phyloP scores from a whole-genome alignment of 495 filamentous ascomycete species.

The Articulospora tetracladia region DNA sequence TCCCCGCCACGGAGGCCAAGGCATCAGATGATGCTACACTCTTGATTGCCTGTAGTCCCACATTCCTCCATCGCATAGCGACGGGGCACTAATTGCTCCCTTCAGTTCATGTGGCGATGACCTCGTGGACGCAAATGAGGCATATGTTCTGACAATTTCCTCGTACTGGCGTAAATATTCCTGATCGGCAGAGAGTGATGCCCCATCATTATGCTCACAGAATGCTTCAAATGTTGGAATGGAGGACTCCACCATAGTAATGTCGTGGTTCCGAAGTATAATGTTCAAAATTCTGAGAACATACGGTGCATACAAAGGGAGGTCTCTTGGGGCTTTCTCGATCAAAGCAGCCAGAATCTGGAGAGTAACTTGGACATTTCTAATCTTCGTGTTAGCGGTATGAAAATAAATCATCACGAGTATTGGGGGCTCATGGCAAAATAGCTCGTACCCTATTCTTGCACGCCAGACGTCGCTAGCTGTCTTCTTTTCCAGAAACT shows the following conservation, averaged over 20 bases:
- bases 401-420: not conserved
- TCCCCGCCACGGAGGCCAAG: slow-evolving; percentile 66
- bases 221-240: slow-evolving; percentile 79
- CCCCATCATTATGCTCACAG: slow-evolving; percentile 74
- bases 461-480: slow-evolving; percentile 79
- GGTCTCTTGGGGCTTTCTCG: slow-evolving; percentile 84
- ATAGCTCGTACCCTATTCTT: slow-evolving; percentile 66
- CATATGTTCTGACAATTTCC: slow-evolving; percentile 71
- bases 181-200: slow-evolving; percentile 74
- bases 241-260: slow-evolving; percentile 85
- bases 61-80: slow-evolving; percentile 78
- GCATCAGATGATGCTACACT: slow-evolving; percentile 74
- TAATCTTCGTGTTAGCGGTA: slow-evolving; percentile 28
- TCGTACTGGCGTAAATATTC: slow-evolving; percentile 80
- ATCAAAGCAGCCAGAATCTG: slow-evolving; percentile 84
- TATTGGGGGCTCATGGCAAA: not conserved
- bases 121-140: slow-evolving; percentile 66
- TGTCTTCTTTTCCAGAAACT: slow-evolving; percentile 86
- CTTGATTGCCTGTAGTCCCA: slow-evolving; percentile 74
- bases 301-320: slow-evolving; percentile 79
- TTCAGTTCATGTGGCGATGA: slow-evolving; percentile 32
- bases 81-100: slow-evolving; percentile 62
- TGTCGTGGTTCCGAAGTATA: slow-evolving; percentile 74
- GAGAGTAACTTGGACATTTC: slow-evolving; percentile 89
- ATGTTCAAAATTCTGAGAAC: slow-evolving; percentile 75